Conservation (phyloP, 73 alveolate genomes). For the Stentor roeselii region DNA sequence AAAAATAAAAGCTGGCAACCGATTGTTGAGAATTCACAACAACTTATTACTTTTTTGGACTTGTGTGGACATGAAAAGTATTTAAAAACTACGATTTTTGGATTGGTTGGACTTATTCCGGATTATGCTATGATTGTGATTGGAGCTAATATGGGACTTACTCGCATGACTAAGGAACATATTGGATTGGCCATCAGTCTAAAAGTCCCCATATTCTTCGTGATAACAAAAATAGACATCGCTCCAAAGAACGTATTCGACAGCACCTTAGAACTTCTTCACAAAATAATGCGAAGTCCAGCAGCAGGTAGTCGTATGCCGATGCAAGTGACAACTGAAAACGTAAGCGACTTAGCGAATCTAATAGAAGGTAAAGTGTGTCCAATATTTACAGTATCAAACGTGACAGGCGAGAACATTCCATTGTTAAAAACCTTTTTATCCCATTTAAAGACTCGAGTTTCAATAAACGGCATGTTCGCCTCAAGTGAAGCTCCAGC, state of each 20-base stretch:
- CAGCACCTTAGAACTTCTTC: conserved; percentile 61
- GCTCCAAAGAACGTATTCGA: conserved; percentile 86
- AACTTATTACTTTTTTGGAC: conserved; percentile 84
- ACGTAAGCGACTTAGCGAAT: conserved; percentile 24
- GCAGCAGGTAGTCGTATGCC: conserved; percentile 80
- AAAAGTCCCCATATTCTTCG: conserved; percentile 87
- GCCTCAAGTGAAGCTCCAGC: conserved; percentile 74
- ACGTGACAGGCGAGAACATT: conserved; percentile 83
- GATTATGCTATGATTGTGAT: conserved; percentile 88
- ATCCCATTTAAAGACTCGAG: conserved; percentile 31
- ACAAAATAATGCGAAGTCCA: conserved; percentile 53
- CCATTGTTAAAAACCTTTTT: conserved; percentile 50
- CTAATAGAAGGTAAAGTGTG: conserved; percentile 20
- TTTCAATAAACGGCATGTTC: conserved; percentile 50
- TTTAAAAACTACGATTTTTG: conserved; percentile 92
- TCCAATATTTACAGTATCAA: conserved; percentile 75
- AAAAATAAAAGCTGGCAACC: conserved; percentile 85
- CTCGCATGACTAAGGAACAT: conserved; percentile 95
- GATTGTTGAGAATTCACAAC: conserved; percentile 68
- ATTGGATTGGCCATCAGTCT: conserved; percentile 86
- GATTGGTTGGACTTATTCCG: conserved; percentile 84
- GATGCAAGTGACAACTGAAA: conserved; percentile 48
- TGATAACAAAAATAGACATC: conserved; percentile 87
- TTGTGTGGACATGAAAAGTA: conserved; percentile 97
- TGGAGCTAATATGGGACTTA: conserved; percentile 96